phyloP scores from a whole-genome alignment of 2,329 filamentous ascomycete species.

The Saccharata proteae region DNA sequence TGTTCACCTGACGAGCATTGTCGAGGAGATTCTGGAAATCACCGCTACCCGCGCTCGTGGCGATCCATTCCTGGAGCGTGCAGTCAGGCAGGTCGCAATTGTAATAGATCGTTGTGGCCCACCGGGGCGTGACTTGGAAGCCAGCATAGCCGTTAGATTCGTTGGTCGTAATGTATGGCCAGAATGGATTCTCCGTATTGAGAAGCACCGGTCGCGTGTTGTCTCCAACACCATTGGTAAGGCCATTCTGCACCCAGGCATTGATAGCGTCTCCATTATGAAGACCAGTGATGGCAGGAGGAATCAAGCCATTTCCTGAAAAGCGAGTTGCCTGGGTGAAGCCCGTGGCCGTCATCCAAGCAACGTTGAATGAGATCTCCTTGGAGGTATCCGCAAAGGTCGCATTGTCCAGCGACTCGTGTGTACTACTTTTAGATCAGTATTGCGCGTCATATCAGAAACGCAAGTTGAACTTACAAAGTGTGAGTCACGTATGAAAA shows the following conservation, averaged over 20 bases:
- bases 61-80: slow-evolving; percentile 48
- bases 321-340: slow-evolving; percentile 35
- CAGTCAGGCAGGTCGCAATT: slow-evolving; percentile 48
- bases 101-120: slow-evolving; percentile 52
- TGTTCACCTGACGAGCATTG: slow-evolving; percentile 40
- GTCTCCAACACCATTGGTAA: slow-evolving; percentile 49
- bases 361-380: slow-evolving; percentile 49
- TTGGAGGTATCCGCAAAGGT: slow-evolving; percentile 45
- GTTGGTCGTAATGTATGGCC: slow-evolving; percentile 42
- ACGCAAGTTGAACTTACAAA: no score
- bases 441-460: neutral
- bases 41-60: slow-evolving; percentile 44
- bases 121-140: slow-evolving; percentile 46
- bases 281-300: slow-evolving; percentile 50
- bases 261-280: slow-evolving; percentile 51
- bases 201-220: slow-evolving; percentile 46
- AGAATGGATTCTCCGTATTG: slow-evolving; percentile 44
- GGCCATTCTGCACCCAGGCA: slow-evolving; percentile 49
- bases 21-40: slow-evolving; percentile 40
- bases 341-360: slow-evolving; percentile 44
- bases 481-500: slow-evolving; percentile 52
- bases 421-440: slow-evolving; percentile 34
- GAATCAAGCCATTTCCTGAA: slow-evolving; percentile 45
- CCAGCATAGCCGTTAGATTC: slow-evolving; percentile 43
- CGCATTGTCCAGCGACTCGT: slow-evolving; percentile 46